Evolutionary conservation across 768 basidiomycete species (phyloP).

Genomic region (Naganishia randhawae): DNA sequence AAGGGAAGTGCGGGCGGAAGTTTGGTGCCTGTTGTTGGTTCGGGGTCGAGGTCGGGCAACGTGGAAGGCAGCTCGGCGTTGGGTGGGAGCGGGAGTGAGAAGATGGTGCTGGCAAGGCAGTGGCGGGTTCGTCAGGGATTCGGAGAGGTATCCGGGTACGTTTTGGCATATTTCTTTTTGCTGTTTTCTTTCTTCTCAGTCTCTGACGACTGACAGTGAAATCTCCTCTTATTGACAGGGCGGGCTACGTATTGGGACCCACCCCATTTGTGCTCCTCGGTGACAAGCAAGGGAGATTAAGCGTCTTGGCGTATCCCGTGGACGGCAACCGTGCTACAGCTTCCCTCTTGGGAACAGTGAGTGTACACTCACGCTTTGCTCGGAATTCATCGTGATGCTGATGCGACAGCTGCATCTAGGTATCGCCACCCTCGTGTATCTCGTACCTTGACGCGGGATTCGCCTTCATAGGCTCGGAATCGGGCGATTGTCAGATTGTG

Average conservation of each 20-base stretch:
- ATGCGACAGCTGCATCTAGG: conserved; percentile 24
- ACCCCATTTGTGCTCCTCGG: conserved; percentile 36
- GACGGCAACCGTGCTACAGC: conserved; percentile 1
- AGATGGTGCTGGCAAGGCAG: conserved; percentile 36
- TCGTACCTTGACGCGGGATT: conserved; percentile 37
- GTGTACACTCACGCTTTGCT: conserved; percentile 3
- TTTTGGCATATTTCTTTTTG: not conserved
- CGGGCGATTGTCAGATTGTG: conserved; percentile 43
- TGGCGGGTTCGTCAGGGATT: conserved; percentile 48
- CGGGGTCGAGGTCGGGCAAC: not conserved
- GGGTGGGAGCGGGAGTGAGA: conserved; percentile 20
- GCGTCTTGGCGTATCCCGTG: not conserved
- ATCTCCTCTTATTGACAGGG: conserved; percentile 26
- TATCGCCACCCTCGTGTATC: conserved; percentile 43
- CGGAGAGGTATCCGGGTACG: conserved; percentile 45
- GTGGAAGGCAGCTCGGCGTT: not conserved
- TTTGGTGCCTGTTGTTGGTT: conserved; percentile 32
- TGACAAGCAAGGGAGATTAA: conserved; percentile 41
- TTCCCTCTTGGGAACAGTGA: conserved; percentile 38
- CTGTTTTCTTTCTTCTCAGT: not conserved
- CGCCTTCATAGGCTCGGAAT: conserved; percentile 43
- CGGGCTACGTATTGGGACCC: not conserved
- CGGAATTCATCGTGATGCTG: not conserved
- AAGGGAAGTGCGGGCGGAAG: conserved; percentile 39
- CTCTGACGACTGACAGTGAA: conserved; percentile 24